Base-by-base conservation (phyloP, 2,329 filamentous ascomycete species). In the Nigrospora sphaerica region DNA sequence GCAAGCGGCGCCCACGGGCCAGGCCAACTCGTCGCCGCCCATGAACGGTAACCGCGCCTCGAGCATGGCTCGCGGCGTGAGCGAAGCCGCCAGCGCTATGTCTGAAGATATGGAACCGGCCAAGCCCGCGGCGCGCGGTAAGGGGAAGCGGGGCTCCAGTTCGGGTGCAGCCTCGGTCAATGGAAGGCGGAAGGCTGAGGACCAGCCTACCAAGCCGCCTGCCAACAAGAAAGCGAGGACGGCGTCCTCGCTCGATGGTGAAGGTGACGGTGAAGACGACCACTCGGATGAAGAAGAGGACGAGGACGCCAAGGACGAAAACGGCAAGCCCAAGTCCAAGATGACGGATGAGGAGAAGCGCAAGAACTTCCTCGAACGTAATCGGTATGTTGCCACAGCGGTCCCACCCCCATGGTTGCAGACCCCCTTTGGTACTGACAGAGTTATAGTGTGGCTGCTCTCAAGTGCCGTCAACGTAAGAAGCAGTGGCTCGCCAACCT, bases 301-400 rank as follows among this genome's bases (percentile, higher is more conserved):
- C 6, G 76, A 74, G 31, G 72, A 80, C 41, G 71, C 73, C 40
- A 76, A 80, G 44, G 74, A 79, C 6, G 77, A 74, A 28, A 72
- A 80, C 41, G 71, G 74, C 36, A 80, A 85, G 57, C 72, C 73
- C 37, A 86, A 83, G 65, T 62, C 66, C 0, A 96, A 95, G 73
- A 95, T 96, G 89, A 96, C 91, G 0, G 93, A 97, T 47, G 93
- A 97, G 61, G 93, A 98, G 72, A 98, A 98, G 74, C 80, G 93
- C 37, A 95, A 95, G 71, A 98, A 97, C 64, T 98, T 98, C 66
- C 74, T 98, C 3, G 93, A 98, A 62, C 79, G 93, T 28, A 98
- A 98, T 66, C 83, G 92, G 92, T 95, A 81, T 59, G 81, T 70
- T 41, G 28, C 38, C 11, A 17, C 45, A 38, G 41, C 9, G 28